A percentile compares a stretch with the other conserved stretches of the same genome.
These are phyloP conservation scores for Ambrosiella beaveri DNA, from an alignment of 2,329 filamentous ascomycete species.

Conservation along the genomic window DNA sequence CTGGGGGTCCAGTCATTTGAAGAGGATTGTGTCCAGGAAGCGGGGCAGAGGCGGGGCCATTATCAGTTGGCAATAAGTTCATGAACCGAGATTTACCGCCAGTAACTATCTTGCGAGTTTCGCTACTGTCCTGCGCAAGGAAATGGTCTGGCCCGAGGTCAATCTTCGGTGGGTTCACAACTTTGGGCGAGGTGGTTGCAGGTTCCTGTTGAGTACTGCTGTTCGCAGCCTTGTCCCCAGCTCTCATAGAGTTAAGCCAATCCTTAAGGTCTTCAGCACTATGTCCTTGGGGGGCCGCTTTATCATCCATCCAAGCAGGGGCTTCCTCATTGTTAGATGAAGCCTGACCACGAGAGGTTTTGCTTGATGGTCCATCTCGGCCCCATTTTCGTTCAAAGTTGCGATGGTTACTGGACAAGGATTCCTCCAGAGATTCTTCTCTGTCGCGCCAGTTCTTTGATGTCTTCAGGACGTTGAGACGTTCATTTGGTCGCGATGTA, in stretches of 20 bases:
- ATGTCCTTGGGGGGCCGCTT: slow-evolving; percentile 35
- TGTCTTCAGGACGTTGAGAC: slow-evolving; percentile 30
- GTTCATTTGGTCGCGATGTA: slow-evolving; percentile 26
- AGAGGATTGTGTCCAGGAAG: slow-evolving; percentile 7
- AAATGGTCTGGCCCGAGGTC: slow-evolving; percentile 62
- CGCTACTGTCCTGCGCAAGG: slow-evolving; percentile 34
- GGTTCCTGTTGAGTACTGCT: background rate
- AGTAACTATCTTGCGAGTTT: slow-evolving; percentile 19
- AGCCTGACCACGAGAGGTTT: slow-evolving; percentile 21
- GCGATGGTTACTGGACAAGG: slow-evolving; percentile 28
- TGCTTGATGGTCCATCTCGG: slow-evolving; percentile 25
- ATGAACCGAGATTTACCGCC: slow-evolving; percentile 57
- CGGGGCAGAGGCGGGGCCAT: slow-evolving; percentile 4
- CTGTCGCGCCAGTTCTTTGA: slow-evolving; percentile 44
- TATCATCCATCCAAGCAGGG: slow-evolving; percentile 78
- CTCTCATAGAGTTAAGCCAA: slow-evolving; percentile 62
- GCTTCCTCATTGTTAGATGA: slow-evolving; percentile 51
- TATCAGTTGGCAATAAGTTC: slow-evolving; percentile 45
- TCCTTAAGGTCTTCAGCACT: too few species aligned
- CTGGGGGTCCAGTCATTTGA: slow-evolving; percentile 2
- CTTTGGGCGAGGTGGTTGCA: background rate
- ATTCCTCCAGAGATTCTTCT: slow-evolving; percentile 35
- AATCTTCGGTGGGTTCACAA: slow-evolving; percentile 18
- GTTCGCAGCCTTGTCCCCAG: slow-evolving; percentile 18
- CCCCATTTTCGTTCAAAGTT: slow-evolving; percentile 35